Base-by-base conservation (phyloP, 1,284 basidiomycete genomes). In the Microbotryomycetes sp. region DNA sequence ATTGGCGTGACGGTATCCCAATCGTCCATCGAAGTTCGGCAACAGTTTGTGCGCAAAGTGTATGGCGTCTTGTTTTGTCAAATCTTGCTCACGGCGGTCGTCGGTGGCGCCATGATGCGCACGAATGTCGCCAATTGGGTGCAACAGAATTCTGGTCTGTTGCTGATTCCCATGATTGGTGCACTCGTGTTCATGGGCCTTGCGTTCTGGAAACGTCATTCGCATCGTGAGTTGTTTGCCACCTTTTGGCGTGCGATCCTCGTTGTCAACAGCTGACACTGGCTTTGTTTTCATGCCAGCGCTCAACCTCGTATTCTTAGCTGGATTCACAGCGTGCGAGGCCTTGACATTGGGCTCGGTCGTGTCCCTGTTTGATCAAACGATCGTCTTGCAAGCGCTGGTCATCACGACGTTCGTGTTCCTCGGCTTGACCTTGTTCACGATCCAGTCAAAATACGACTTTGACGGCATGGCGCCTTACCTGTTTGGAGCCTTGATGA, bases 341-440 rank as follows among this genome's bases (percentile, higher is more conserved):
- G 85, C 87, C 2, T 85, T 88, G 72, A 85, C 86, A 1, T 79
- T 94, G 57, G 90, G 90, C 36, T 77, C 88, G 12, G 82, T 86
- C 36, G 81, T 88, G 45, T 86, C 88, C 1, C 89, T 86, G 77
- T 86, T 84, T 72, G 83, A 89, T 71, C 84, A 83, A 66, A 72
- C 75, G n/a, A 80, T 92, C 55, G 86, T 94, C n/a, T 77, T 93
- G 28, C 87, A 92, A 73, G 91, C 91, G 2, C 75, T 93, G 83
- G 73, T 91, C 51, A 89, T 93, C 71, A 93, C 91, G 0, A 78
- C 87, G 16, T 89, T 90, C 32, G 84, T 92, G 50, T 94, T 94
- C 81, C 75, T 89, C 50, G 91, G 90, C 3, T 30, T 47, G 6
- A 28, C 6, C 9, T 45, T 55, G 3, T 14, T 46, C 48, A 3